Evolutionary conservation across 169 alveolate genomes (phyloP).

Genomic region (Babesia gibsoni): DNA sequence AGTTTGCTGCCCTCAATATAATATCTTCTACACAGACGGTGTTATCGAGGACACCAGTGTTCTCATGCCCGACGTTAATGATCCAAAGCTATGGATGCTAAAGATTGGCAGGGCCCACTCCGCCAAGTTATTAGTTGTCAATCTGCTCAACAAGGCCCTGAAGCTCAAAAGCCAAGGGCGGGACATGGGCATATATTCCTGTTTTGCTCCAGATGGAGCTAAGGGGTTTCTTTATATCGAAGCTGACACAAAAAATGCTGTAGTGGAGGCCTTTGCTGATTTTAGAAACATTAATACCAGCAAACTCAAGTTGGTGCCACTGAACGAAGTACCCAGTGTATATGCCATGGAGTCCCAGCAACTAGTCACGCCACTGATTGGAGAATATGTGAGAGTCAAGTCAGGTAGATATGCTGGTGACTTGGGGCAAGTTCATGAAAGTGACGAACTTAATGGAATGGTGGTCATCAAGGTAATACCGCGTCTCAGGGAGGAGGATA

Average conservation of each 20-base stretch:
- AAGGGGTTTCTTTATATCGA: constrained; percentile 78
- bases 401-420: constrained; percentile 80
- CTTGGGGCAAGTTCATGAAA: constrained; percentile 79
- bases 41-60: constrained; percentile 52
- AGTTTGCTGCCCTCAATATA: background rate
- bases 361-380: constrained; percentile 67
- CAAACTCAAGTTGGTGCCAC: constrained; percentile 77
- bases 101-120: constrained; percentile 68
- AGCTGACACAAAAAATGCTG: constrained; percentile 78
- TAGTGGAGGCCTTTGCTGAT: constrained; percentile 75
- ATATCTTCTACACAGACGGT: constrained; percentile 41
- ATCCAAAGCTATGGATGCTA: constrained; percentile 82
- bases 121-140: constrained; percentile 74
- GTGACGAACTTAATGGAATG: constrained; percentile 75
- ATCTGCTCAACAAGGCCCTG: constrained; percentile 74
- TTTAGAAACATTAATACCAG: constrained; percentile 72
- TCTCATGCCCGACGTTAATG: constrained; percentile 70
- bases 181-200: constrained; percentile 75
- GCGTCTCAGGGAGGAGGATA: constrained; percentile 62
- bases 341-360: constrained; percentile 74
- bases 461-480: constrained; percentile 80
- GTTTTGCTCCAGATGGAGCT: constrained; percentile 78
- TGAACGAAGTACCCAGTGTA: constrained; percentile 79
- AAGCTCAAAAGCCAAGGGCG: constrained; percentile 66
- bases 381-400: constrained; percentile 79